phyloP scores from a whole-genome alignment of 176 grass and related monocot species.

The Hordeum marinum region DNA sequence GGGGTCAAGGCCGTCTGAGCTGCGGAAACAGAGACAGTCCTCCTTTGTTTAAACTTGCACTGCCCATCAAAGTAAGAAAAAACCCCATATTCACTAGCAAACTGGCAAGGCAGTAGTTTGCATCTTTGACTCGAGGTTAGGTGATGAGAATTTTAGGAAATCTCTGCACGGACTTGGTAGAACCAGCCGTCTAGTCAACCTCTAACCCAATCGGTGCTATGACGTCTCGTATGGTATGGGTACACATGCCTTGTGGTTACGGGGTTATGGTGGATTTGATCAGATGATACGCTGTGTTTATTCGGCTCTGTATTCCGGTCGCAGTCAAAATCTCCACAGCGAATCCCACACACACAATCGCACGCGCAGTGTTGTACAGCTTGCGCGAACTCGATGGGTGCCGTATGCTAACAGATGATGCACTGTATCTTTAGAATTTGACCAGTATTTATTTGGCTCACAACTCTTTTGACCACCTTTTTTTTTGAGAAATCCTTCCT shows the following conservation, averaged over 20 bases:
- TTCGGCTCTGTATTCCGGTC: no score
- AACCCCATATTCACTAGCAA: background rate
- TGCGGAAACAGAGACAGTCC: background rate
- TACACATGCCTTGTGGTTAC: background rate
- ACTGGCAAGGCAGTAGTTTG: background rate
- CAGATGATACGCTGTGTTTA: no score
- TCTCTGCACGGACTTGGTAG: background rate
- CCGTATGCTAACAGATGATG: background rate
- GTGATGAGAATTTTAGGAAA: background rate
- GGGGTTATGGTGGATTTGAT: no score
- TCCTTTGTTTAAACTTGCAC: background rate
- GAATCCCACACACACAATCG: background rate
- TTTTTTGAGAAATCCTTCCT: background rate
- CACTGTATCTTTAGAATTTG: background rate
- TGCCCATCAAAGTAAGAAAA: background rate
- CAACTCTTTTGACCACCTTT: conserved; percentile 22
- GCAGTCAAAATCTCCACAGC: background rate
- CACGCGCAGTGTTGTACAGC: background rate
- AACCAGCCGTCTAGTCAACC: background rate
- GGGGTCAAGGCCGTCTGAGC: background rate
- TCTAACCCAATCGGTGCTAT: background rate
- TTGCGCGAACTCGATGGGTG: background rate
- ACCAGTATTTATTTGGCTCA: conserved; percentile 2
- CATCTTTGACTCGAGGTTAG: background rate
- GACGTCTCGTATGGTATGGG: background rate